Conservation (phyloP, 2,329 filamentous ascomycete genomes). For the Nigrograna mackinnonii region DNA sequence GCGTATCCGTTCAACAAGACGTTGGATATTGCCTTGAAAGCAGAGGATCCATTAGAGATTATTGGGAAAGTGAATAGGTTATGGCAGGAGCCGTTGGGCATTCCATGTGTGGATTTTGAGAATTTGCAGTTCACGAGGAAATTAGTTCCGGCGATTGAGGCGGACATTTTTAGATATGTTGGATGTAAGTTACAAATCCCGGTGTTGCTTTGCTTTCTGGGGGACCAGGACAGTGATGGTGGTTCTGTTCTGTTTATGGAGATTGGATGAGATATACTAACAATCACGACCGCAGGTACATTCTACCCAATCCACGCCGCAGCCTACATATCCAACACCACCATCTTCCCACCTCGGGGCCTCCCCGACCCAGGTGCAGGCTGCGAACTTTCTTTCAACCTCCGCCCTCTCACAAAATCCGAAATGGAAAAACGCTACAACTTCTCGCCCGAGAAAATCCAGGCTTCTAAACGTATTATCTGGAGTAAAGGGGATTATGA, state of each 20-base stretch:
- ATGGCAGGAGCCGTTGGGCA: constrained; percentile 3
- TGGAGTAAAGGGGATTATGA: constrained; percentile 8
- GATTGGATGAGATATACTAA: too few species aligned
- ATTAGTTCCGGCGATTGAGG: too few species aligned
- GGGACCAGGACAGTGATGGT: too few species aligned
- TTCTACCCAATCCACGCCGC: not conserved
- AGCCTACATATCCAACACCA: not conserved
- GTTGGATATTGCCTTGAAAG: constrained; percentile 2
- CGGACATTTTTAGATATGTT: too few species aligned
- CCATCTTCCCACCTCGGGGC: too few species aligned
- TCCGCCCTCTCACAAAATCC: not conserved
- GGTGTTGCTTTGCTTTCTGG: too few species aligned
- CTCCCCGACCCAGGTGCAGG: too few species aligned
- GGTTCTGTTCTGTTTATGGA: too few species aligned
- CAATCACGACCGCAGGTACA: not conserved
- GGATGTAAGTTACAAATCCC: too few species aligned
- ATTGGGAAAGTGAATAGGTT: constrained; percentile 1
- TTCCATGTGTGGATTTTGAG: constrained; percentile 1
- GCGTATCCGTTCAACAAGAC: not conserved
- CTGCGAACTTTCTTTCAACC: not conserved
- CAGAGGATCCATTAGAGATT: constrained; percentile 2
- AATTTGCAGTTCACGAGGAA: too few species aligned
- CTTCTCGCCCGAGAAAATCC: constrained; percentile 3
- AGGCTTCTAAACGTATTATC: constrained; percentile 7
- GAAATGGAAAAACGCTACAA: constrained; percentile 3